Conservation (phyloP, 2,329 filamentous ascomycete species). For the Chaetomium sp. region DNA sequence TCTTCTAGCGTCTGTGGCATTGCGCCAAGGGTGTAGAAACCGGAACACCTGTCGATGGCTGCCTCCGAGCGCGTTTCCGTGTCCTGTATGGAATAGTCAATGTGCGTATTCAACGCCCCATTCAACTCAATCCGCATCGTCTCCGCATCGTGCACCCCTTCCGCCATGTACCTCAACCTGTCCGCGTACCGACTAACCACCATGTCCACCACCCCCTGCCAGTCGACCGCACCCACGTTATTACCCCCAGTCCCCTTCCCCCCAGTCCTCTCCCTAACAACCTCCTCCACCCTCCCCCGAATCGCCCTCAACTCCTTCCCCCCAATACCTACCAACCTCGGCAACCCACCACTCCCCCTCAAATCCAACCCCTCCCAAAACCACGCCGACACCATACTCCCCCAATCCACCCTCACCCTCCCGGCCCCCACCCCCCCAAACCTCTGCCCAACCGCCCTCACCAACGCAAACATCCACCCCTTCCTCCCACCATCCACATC, state of each 20-base stretch:
- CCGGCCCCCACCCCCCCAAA: constrained; percentile 41
- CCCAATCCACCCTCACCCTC: constrained; percentile 41
- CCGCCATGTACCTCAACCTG: constrained; percentile 40
- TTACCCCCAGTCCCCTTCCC: constrained; percentile 9
- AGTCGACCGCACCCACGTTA: constrained; percentile 40
- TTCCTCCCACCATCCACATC: not conserved
- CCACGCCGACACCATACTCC: constrained; percentile 44
- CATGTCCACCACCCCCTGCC: constrained; percentile 63
- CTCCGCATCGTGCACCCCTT: constrained; percentile 24
- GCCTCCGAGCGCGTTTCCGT: constrained; percentile 33
- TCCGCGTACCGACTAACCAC: constrained; percentile 56
- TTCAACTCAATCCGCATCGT: constrained; percentile 33
- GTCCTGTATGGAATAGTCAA: constrained; percentile 35
- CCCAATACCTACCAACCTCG: constrained; percentile 20
- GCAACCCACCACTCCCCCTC: constrained; percentile 34
- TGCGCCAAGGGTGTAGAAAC: constrained; percentile 37
- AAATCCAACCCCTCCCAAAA: constrained; percentile 47
- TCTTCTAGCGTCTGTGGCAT: constrained; percentile 34
- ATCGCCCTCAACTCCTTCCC: constrained; percentile 23
- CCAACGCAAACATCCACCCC: constrained; percentile 35
- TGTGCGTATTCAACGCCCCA: constrained; percentile 35
- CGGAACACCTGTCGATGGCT: constrained; percentile 41
- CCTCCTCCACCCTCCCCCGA: constrained; percentile 27
- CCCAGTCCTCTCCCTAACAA: constrained; percentile 20
- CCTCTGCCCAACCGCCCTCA: constrained; percentile 36